These are phyloP conservation scores for Diatrype stigma DNA, from an alignment of 2,329 filamentous ascomycete species.

Conservation along the genomic window DNA sequence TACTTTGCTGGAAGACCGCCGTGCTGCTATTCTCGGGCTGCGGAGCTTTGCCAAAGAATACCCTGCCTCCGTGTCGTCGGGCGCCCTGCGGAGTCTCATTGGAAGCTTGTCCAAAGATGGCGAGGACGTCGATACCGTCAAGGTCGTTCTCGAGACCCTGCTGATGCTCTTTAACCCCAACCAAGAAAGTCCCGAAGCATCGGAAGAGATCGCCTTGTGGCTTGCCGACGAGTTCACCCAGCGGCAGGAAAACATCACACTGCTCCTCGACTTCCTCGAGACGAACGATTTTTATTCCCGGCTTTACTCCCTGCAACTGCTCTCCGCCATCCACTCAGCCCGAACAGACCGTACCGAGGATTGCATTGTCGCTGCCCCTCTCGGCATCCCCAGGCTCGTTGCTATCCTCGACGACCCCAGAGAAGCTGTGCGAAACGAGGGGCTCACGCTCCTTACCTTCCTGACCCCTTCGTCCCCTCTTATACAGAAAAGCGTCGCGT, in stretches of 20 bases:
- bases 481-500: constrained; percentile 91
- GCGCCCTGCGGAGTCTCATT: constrained; percentile 85
- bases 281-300: constrained; percentile 84
- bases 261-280: constrained; percentile 85
- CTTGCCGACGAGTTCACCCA: constrained; percentile 97
- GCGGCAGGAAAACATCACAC: constrained; percentile 91
- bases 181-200: constrained; percentile 77
- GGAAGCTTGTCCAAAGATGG: constrained; percentile 79
- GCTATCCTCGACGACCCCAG: constrained; percentile 77
- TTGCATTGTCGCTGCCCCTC: constrained; percentile 82
- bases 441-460: constrained; percentile 78
- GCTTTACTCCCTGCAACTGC: constrained; percentile 84
- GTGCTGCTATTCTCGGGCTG: constrained; percentile 86
- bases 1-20: constrained; percentile 88
- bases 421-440: constrained; percentile 86
- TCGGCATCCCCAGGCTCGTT: constrained; percentile 84
- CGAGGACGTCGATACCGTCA: constrained; percentile 94
- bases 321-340: constrained; percentile 79
- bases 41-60: constrained; percentile 96
- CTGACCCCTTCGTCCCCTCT: constrained; percentile 83
- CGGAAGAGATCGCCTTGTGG: constrained; percentile 94
- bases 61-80: constrained; percentile 91
- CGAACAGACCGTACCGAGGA: constrained; percentile 90
- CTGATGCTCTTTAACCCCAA: constrained; percentile 82
- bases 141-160: constrained; percentile 90